phyloP scores from a whole-genome alignment of 352 stramenopile genomes.

The Globisporangium mamillatum region DNA sequence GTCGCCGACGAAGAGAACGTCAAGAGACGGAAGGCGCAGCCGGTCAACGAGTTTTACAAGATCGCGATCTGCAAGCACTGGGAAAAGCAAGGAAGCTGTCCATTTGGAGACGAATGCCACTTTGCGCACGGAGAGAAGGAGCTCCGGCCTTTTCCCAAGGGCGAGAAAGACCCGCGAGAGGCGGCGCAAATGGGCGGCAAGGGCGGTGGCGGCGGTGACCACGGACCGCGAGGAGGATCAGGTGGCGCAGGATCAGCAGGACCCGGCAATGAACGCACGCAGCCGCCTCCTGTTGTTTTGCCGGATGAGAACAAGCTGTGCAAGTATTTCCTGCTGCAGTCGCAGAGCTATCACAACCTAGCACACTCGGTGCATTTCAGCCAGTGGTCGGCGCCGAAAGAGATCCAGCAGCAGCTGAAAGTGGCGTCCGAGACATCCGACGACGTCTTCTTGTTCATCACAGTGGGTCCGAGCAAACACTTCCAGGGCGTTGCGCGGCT shows the following conservation, averaged over 20 bases:
- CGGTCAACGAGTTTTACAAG: constrained; percentile 97
- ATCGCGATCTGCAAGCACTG: constrained; percentile 98
- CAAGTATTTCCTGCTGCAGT: constrained; percentile 85
- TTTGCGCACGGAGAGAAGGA: constrained; percentile 96
- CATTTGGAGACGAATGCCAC: constrained; percentile 96
- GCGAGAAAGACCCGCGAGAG: constrained; percentile 50
- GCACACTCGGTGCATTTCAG: constrained; percentile 76
- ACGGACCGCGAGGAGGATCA: constrained; percentile 10
- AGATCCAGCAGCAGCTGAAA: constrained; percentile 65
- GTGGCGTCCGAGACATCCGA: constrained; percentile 66
- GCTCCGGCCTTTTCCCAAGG: constrained; percentile 85
- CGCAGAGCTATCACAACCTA: constrained; percentile 79
- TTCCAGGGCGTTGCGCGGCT: constrained; percentile 75
- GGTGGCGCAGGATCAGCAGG: not conserved
- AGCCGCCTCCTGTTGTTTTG: constrained; percentile 30
- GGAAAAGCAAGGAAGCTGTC: constrained; percentile 93
- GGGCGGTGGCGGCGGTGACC: constrained; percentile 10
- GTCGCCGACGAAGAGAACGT: constrained; percentile 89
- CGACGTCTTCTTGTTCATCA: constrained; percentile 81
- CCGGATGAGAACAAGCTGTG: constrained; percentile 72
- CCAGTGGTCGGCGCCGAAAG: constrained; percentile 54
- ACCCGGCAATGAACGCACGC: not conserved
- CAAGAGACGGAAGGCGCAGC: constrained; percentile 82
- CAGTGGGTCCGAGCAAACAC: constrained; percentile 69
- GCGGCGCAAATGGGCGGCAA: constrained; percentile 18